A percentile compares a stretch with the other conserved stretches of the same genome.
These are phyloP conservation scores for Fonsecaea erecta DNA, from an alignment of 2,329 filamentous ascomycete species.

Conservation along the genomic window DNA sequence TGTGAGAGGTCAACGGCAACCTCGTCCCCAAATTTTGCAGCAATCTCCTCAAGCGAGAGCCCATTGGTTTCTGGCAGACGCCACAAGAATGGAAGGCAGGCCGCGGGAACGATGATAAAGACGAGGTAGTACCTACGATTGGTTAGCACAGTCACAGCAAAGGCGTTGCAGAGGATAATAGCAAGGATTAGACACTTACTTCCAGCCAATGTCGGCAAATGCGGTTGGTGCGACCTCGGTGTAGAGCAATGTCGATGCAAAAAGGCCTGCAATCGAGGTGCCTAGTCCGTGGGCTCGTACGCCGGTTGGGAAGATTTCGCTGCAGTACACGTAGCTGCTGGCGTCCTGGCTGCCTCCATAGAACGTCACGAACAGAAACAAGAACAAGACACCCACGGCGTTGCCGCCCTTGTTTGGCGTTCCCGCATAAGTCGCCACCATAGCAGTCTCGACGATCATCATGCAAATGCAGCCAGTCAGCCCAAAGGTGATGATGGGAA, in stretches of 20 bases:
- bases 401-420: constrained; percentile 43
- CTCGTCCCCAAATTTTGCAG: constrained; percentile 42
- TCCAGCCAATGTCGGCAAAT: constrained; percentile 24
- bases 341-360: constrained; percentile 53
- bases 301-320: constrained; percentile 53
- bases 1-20: constrained; percentile 37
- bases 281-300: constrained; percentile 24
- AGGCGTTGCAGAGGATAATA: background rate
- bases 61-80: constrained; percentile 44
- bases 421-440: constrained; percentile 43
- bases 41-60: constrained; percentile 44
- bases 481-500: constrained; percentile 50
- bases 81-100: constrained; percentile 25
- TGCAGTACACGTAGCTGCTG: constrained; percentile 53
- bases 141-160: constrained; percentile 4
- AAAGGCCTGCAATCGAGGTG: constrained; percentile 20
- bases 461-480: constrained; percentile 46
- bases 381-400: constrained; percentile 46
- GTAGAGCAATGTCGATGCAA: constrained; percentile 23
- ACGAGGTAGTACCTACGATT: constrained; percentile 21
- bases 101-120: constrained; percentile 24
- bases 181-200: background rate
- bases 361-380: constrained; percentile 48
- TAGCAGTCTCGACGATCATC: constrained; percentile 46
- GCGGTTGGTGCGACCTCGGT: constrained; percentile 21